Evolutionary conservation across 495 filamentous ascomycete species (phyloP).

Genomic region (Talaromyces nanjingensis): DNA sequence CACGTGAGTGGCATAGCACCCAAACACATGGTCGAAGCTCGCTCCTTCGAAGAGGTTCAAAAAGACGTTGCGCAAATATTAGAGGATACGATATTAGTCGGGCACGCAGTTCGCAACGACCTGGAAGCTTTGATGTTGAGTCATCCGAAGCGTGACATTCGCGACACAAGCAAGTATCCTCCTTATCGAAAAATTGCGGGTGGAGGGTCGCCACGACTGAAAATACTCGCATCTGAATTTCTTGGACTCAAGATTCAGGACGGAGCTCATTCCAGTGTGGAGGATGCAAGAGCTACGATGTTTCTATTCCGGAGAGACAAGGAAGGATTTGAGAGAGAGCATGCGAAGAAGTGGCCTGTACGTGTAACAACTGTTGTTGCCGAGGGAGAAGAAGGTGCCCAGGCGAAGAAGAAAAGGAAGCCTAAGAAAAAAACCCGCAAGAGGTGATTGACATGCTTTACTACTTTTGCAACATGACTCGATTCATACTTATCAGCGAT

Average conservation of each 20-base stretch:
- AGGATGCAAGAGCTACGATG: constrained; percentile 90
- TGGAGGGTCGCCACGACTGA: constrained; percentile 72
- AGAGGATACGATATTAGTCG: constrained; percentile 67
- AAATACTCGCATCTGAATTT: constrained; percentile 66
- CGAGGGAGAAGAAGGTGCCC: constrained; percentile 31
- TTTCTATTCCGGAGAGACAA: constrained; percentile 75
- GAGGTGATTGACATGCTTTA: constrained; percentile 24
- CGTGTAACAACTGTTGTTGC: constrained; percentile 31
- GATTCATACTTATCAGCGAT: not conserved
- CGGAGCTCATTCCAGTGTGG: constrained; percentile 67
- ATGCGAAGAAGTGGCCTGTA: constrained; percentile 55
- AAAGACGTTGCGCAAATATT: constrained; percentile 64
- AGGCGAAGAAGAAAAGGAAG: constrained; percentile 48
- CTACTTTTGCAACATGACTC: not conserved
- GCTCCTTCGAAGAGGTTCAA: constrained; percentile 69
- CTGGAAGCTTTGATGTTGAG: constrained; percentile 65
- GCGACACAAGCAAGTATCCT: constrained; percentile 76
- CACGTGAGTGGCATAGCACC: constrained; percentile 72
- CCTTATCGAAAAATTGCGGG: constrained; percentile 66
- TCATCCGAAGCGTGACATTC: constrained; percentile 68
- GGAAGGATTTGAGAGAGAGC: constrained; percentile 72
- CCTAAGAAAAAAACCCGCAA: constrained; percentile 41
- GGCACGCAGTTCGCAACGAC: constrained; percentile 87
- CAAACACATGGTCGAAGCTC: constrained; percentile 58
- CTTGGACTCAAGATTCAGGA: constrained; percentile 78